Evolutionary conservation across 2,329 filamentous ascomycete species (phyloP), one percentile per base, ranked within the genome.

Genomic region (Alternaria alternata): DNA sequence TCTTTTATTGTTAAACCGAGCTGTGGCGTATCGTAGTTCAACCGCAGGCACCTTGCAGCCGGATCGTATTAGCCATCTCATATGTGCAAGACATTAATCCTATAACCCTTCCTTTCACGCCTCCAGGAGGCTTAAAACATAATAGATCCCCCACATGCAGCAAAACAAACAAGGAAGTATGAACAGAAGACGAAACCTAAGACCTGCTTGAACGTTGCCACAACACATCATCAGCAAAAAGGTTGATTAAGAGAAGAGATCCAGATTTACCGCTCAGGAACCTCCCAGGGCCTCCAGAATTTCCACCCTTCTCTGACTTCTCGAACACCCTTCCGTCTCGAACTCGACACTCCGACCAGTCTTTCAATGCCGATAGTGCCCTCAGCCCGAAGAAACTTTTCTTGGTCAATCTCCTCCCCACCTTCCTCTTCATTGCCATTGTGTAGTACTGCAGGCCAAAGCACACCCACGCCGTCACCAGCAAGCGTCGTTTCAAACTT

Each of bases 391-490:
- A 98, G 84, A 76, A 99, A 92, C 72, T 90, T 91, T 59, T 97
- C 93, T 71, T 94, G 85, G 70, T 97, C 92, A 72, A 99, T 98
- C 80, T 97, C 94, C 81, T 95, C 92, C 24, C 93, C 93, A 34
- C 92, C 92, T 65, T 92, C 87, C 71, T 92, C 90, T 38, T 90
- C 88, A n/a, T 86, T 88, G 6, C 91, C 92, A 62, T 96, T 96
- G 76, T 92, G 92, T 26, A 97, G 82, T 0, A 97, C 90, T 0
- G 95, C 95, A 1, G 95, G 95, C 88, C 92, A 97, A 5, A 99
- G 85, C 2, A 99, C 93, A 38, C 95, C 95, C 1, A 99, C 92
- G 12, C 95, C 95, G 71, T 97, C 92, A 39, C 94, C 94, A 4
- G 94, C 95, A 0, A 99, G 86, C 0, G 92, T 97, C 0, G 93